Percentiles rank a stretch among this genome's conserved stretches.
Conservation (phyloP, 2,329 filamentous ascomycete genomes). For the Myriosclerotinia scirpicola region DNA sequence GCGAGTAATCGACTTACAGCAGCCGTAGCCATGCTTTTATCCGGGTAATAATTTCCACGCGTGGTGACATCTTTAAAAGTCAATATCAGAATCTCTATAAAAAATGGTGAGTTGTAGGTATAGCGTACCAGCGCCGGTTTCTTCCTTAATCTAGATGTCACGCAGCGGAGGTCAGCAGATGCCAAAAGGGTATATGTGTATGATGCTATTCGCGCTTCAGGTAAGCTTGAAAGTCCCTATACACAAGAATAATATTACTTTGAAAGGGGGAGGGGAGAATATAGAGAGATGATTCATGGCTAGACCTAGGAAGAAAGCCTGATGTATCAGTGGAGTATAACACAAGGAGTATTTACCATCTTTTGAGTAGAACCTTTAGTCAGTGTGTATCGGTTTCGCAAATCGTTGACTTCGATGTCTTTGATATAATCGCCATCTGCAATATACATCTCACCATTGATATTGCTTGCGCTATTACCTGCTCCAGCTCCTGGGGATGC, state of each 20-base stretch:
- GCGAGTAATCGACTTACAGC: constrained; percentile 60
- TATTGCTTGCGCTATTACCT: constrained; percentile 47
- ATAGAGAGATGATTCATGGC: constrained; percentile 38
- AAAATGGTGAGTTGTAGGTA: constrained; percentile 47
- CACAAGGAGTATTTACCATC: constrained; percentile 91
- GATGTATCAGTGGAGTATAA: constrained; percentile 66
- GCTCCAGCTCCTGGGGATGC: constrained; percentile 36
- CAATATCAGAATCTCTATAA: constrained; percentile 51
- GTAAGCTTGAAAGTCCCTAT: constrained; percentile 69
- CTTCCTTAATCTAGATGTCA: constrained; percentile 98
- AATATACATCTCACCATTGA: constrained; percentile 89
- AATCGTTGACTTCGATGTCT: constrained; percentile 97
- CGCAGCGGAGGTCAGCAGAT: constrained; percentile 89
- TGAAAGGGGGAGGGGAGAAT: constrained; percentile 41
- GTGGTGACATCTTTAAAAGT: constrained; percentile 93
- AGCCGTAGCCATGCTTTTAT: constrained; percentile 95
- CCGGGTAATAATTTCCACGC: constrained; percentile 92
- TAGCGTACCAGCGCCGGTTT: constrained; percentile 98
- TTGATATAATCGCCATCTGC: constrained; percentile 98
- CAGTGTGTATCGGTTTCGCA: constrained; percentile 93
- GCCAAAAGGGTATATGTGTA: constrained; percentile 69
- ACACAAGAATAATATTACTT: constrained; percentile 42
- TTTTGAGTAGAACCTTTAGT: constrained; percentile 97
- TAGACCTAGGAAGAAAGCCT: constrained; percentile 42
- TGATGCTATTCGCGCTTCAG: constrained; percentile 60